Conservation (phyloP, 495 filamentous ascomycete genomes). For the Cetradonia linearis region DNA sequence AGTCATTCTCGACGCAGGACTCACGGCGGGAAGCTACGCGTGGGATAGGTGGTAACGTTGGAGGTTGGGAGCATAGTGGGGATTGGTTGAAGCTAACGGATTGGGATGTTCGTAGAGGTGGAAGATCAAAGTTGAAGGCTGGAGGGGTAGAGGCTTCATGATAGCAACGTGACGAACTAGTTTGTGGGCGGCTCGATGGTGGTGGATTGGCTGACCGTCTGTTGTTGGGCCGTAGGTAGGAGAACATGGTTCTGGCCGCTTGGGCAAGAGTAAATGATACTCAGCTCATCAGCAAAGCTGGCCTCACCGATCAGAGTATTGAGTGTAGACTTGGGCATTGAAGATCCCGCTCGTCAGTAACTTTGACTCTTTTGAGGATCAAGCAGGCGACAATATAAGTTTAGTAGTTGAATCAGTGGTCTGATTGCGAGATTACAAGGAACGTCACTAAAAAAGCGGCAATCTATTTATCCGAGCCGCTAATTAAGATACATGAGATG, state of each 20-base stretch:
- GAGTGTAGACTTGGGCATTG: too few relatives aligned
- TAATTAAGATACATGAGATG: background rate
- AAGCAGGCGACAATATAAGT: background rate
- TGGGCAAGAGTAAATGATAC: background rate
- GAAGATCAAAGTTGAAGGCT: slow-evolving; percentile 8
- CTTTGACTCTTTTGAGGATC: background rate
- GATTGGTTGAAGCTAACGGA: slow-evolving; percentile 17
- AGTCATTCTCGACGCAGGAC: background rate
- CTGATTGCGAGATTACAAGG: slow-evolving; percentile 2
- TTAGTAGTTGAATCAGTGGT: background rate
- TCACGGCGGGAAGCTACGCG: slow-evolving; percentile 30
- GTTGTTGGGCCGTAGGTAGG: slow-evolving; percentile 32
- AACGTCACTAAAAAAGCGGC: slow-evolving; percentile 9
- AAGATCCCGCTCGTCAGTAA: background rate
- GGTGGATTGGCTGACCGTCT: slow-evolving; percentile 27
- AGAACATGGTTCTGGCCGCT: slow-evolving; percentile 28
- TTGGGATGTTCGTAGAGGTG: slow-evolving; percentile 14
- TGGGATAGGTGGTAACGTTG: slow-evolving; percentile 33
- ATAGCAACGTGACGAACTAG: slow-evolving; percentile 10
- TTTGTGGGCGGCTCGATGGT: slow-evolving; percentile 13
- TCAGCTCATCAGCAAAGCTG: background rate
- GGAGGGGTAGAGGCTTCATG: slow-evolving; percentile 6
- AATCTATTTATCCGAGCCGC: background rate
- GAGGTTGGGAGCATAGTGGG: slow-evolving; percentile 30
- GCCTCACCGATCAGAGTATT: background rate